Evolutionary conservation across 257 asterid genomes (phyloP), one percentile per base, ranked within the genome.

Genomic region (Lycium barbarum): DNA sequence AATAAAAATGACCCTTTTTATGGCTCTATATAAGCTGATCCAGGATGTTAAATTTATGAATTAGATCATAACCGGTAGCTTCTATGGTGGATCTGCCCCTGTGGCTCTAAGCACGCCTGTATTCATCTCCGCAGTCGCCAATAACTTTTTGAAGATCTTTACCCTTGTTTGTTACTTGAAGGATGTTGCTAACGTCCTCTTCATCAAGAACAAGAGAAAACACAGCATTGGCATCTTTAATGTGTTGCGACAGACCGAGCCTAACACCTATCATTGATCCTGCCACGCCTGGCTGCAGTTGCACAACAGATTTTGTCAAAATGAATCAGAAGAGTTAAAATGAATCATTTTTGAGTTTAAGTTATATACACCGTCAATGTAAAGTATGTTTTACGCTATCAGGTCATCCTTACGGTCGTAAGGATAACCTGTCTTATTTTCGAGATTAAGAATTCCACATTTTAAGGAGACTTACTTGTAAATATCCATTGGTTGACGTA

Each of bases 211-310:
- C 90, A 22, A 95, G 92, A 33, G 98, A 92, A 84, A 96, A 93
- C 8, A 93, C 85, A 26, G 93, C 91, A 57, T 93, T 90, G 54
- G 91, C 85, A 40, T 93, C 97, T 76, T 91, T 92, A 80, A 95
- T 89, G 83, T 96, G 98, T 68, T 95, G 97, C 1, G 98, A 86
- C 54, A 96, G 94, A 43, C 99, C 99, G 74, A 96, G 97, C 85
- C 98, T 84, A 80, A 93, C 98, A 20, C 99, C 99, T 81, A 96
- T 84, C 99, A 96, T 96, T 11, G 99, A 95, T 86, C 99, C 99
- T 2, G 97, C 99, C 84, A 96, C 99, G 13, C 91, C 91, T 65
- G 91, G 97, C 99, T 96, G 97, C 92, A 91, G 81, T 61, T 15
- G 73, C 40, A 53, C 86, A 84, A 17, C 80, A 66, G 45, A 13